Percentiles rank a stretch among this genome's conserved stretches.
Evolutionary conservation across 2,329 filamentous ascomycete species (phyloP).

Genomic region (Cladosporium cucumerinum): DNA sequence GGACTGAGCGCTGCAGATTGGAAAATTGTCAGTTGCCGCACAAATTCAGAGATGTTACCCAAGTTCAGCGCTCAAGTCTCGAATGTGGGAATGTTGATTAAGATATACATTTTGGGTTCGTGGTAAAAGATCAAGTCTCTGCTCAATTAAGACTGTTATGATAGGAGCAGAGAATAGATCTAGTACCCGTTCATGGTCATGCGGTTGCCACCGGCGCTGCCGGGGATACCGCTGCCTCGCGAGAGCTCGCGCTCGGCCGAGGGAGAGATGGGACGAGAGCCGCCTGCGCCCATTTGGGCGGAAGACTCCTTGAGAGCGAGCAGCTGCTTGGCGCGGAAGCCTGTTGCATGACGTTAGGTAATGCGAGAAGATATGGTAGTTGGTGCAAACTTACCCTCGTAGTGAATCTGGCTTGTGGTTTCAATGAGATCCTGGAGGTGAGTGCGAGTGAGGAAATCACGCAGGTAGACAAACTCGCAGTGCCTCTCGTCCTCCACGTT

Average conservation of each 20-base stretch:
- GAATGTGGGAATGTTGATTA: conserved; percentile 15
- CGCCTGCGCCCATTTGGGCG: conserved; percentile 74
- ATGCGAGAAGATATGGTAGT: background rate
- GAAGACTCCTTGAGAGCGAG: conserved; percentile 97
- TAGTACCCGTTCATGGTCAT: conserved; percentile 99
- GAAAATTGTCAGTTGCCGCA: background rate
- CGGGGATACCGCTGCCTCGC: conserved; percentile 17
- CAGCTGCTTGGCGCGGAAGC: conserved; percentile 98
- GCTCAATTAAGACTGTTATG: conserved; percentile 22
- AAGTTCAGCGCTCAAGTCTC: background rate
- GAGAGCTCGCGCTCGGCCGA: conserved; percentile 83
- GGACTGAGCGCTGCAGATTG: background rate
- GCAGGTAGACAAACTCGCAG: conserved; percentile 98
- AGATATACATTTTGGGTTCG: conserved; percentile 16
- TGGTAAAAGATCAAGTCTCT: conserved; percentile 19
- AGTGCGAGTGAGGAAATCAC: conserved; percentile 97
- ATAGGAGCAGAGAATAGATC: conserved; percentile 20
- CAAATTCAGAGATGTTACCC: background rate
- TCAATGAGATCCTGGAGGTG: conserved; percentile 98
- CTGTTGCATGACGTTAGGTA: conserved; percentile 37
- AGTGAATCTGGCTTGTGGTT: conserved; percentile 99
- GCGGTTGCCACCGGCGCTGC: conserved; percentile 76
- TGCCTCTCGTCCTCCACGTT: conserved; percentile 99
- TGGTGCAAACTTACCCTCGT: conserved; percentile 56
- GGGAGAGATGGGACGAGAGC: conserved; percentile 78